Base-by-base conservation (phyloP, 148 eudicot genomes). In the Pharnaceum exiguum region DNA sequence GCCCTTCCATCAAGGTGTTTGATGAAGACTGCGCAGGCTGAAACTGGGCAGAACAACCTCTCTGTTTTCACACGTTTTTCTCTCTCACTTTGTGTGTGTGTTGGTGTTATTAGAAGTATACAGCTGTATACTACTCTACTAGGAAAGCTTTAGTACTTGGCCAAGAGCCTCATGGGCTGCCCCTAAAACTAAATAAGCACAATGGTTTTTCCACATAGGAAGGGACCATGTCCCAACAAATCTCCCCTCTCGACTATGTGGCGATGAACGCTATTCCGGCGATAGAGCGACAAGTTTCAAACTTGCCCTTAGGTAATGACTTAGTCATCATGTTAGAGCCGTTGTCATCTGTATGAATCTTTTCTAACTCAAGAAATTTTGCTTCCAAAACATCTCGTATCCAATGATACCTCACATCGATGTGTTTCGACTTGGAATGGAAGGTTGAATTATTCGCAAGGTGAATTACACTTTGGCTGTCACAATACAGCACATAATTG, bases 331-430 rank as follows among this genome's bases (percentile, higher is more conserved):
- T 49, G 28, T 49, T 33, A 2, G 7, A 0, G n/a, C 53, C 28
- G n/a, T n/a, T n/a, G n/a, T 49, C 28, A 27, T 49, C 18, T 0
- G 53, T 49, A 8, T 27, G 19, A 19, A 13, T 2, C n/a, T 49
- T 49, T 18, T 49, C 28, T 5, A 49, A 19, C 33, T 49, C 28
- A 27, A 49, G 15, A 2, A 24, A 28, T 7, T 49, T 49, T 7
- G 28, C 18, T 16, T 25, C 32, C 1, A 49, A n/a, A 22, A 53
- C 29, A 19, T 21, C 16, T 10, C 26, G 43, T 13, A 33, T 7
- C 28, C 26, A 53, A 53, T 53, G 58, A 22, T 35, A 53, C 7
- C 58, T 53, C 25, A 53, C 28, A 53, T 53, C 58, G 15, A 19
- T 35, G 3, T 33, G 43, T 22, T 53, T 53, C 16, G 26, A 18